Base-by-base conservation (phyloP, 1,139 yeast genomes). In the Debaryomyces psychrophilus region DNA sequence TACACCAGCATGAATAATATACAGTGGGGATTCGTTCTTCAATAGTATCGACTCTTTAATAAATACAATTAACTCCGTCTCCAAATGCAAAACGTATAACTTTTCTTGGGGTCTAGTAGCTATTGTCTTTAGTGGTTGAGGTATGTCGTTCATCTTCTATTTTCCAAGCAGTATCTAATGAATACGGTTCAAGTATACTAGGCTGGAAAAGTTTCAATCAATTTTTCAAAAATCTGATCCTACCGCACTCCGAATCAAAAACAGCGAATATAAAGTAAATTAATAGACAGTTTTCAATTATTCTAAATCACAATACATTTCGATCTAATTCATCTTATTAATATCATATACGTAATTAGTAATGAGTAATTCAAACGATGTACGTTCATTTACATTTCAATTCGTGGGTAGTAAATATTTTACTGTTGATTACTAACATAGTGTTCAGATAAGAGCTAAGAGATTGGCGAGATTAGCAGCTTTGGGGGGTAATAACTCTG, bases 51-150 rank as follows among this genome's bases (percentile, higher is more conserved):
- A 46, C 11, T 49, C 49, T 12, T 50, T 56, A 22, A 76, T 61
- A 42, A 83, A 72, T 27, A 70, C 70, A 12, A 71, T 56, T 39
- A 76, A 58, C 42, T 75, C 75, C 28, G 69, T 65, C 55, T 85
- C 92, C 38, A 83, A 63, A 11, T 76, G 70, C 26, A 82, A 59
- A 20, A 85, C 68, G 57, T 82, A 82, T 49, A 67, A 64, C 44
- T 84, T 67, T 57, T 79, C 85, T 48, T 69, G 77, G 20, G 71
- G 69, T 54, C 76, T 77, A 44, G 65, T 65, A 14, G 82, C 59
- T 1, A 85, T 84, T 5, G 56, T 54, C 37, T 43, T 49, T 5
- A 64, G 54, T 2, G 65, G 52, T 27, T 44, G 45, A 5, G 64
- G 63, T 26, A 58, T 45, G 7, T 55, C 57, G 9, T 48, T 7